Evolutionary conservation across 2,329 filamentous ascomycete species (phyloP), one percentile per base, ranked within the genome.

Genomic region (Berkeleyomyces basicola): DNA sequence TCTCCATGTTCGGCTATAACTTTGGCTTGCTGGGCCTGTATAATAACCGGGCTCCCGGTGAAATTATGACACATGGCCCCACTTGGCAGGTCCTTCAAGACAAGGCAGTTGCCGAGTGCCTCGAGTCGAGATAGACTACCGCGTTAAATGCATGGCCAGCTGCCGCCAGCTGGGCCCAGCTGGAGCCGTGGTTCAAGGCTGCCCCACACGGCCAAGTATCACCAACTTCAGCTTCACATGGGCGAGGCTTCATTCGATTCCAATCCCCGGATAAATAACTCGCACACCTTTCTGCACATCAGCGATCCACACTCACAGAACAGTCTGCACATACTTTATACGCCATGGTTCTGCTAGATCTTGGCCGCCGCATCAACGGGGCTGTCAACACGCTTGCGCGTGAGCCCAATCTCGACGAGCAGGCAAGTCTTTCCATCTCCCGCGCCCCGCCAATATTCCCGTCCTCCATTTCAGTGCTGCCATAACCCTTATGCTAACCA

Each of bases 301-400:
- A 3, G 43, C 43, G 11, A 46, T 23, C 10, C 3, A 46, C 11
- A 46, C 1, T 43, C n/a, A 43, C 11, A 46, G 1, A 3, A 5
- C 7, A 46, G 6, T n/a, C 43, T 1, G 4, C 43, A n/a, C 43
- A 11, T 7, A 4, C 43, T 7, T n/a, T 46, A 46, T n/a, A 46
- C 63, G 64, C 70, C 72, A 99, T 99, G 93, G 93, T 99, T 81
- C 87, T 99, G 72, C 91, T 96, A 84, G 93, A 99, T 82, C 83
- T 99, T 65, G 93, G 93, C 70, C 90, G 92, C 80, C 93, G 93
- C 77, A 97, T 99, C 75, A 97, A 96, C 77, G 84, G 90, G 79
- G 93, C 93, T 70, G 88, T 99, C 77, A 87, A 85, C 67, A 92
- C 96, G 77, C 81, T 97, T 70, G 96, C 92, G 65, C 82, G 92